Conservation (phyloP, 2,329 filamentous ascomycete genomes). For the Penicillium sp. region DNA sequence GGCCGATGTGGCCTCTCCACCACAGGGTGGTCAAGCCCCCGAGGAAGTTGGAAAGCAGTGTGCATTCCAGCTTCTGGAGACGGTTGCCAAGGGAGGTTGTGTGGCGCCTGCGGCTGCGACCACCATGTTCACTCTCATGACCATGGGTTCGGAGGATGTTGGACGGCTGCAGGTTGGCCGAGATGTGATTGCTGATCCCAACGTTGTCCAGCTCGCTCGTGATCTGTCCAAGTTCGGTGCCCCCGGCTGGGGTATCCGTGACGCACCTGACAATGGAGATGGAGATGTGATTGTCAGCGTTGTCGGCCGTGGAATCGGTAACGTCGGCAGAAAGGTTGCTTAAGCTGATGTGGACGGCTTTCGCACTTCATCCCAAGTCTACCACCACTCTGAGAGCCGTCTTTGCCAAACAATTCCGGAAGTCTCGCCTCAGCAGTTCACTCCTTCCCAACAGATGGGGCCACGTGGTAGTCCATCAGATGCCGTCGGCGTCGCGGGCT, state of each 20-base stretch:
- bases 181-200: constrained; percentile 78
- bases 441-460: not conserved
- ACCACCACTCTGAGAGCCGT: not conserved
- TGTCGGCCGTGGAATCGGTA: constrained; percentile 89
- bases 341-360: constrained; percentile 37
- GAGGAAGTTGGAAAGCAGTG: constrained; percentile 89
- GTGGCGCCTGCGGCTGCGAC: constrained; percentile 69
- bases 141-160: constrained; percentile 96
- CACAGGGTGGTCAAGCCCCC: constrained; percentile 76
- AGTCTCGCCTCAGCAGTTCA: constrained; percentile 1
- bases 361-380: constrained; percentile 6
- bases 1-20: constrained; percentile 74
- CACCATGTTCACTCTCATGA: constrained; percentile 85
- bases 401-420: not conserved
- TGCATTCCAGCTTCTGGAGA: constrained; percentile 84
- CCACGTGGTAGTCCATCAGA: constrained; percentile 4
- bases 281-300: constrained; percentile 81
- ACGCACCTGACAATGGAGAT: constrained; percentile 63
- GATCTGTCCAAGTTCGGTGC: constrained; percentile 88
- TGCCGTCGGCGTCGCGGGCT: constrained; percentile 5
- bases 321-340: constrained; percentile 87
- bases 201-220: constrained; percentile 74
- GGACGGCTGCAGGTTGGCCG: constrained; percentile 79
- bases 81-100: constrained; percentile 78
- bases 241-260: constrained; percentile 85